A percentile compares a stretch with the other conserved stretches of the same genome.
phyloP scores from a whole-genome alignment of 306 rosid genomes.

The Lathyrus tuberosus region DNA sequence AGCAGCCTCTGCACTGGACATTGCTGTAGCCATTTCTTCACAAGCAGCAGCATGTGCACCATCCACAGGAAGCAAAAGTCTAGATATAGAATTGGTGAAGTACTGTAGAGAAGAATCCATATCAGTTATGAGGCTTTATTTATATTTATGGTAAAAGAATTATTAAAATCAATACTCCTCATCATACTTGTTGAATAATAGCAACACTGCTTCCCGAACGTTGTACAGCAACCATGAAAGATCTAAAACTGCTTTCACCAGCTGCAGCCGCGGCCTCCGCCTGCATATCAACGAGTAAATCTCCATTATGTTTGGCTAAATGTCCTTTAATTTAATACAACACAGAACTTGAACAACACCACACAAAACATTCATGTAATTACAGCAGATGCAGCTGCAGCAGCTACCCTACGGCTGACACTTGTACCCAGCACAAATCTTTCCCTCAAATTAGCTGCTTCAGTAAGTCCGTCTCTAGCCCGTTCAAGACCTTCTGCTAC shows the following conservation, averaged over 20 bases:
- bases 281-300: constrained; percentile 56
- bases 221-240: constrained; percentile 99
- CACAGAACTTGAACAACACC: constrained; percentile 35
- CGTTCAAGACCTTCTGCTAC: constrained; percentile 96
- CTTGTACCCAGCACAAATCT: constrained; percentile 80
- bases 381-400: constrained; percentile 99
- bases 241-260: constrained; percentile 99
- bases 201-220: constrained; percentile 99
- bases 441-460: constrained; percentile 97
- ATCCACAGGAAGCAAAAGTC: constrained; percentile 97
- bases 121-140: constrained; percentile 35
- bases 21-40: constrained; percentile 97
- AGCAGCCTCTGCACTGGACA: constrained; percentile 99
- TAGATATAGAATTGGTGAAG: constrained; percentile 91
- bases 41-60: constrained; percentile 99
- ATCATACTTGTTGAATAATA: constrained; percentile 90
- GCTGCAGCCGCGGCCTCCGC: constrained; percentile 99
- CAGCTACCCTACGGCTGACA: constrained; percentile 93
- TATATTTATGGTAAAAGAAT: constrained; percentile 15
- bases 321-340: constrained; percentile 23
- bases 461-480: constrained; percentile 90
- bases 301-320: constrained; percentile 38
- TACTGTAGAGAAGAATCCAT: constrained; percentile 60
- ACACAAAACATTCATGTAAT: constrained; percentile 38
- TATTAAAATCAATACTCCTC: constrained; percentile 35